These are phyloP conservation scores for Globisporangium yorkense DNA, from an alignment of 352 stramenopile species.

Conservation along the genomic window DNA sequence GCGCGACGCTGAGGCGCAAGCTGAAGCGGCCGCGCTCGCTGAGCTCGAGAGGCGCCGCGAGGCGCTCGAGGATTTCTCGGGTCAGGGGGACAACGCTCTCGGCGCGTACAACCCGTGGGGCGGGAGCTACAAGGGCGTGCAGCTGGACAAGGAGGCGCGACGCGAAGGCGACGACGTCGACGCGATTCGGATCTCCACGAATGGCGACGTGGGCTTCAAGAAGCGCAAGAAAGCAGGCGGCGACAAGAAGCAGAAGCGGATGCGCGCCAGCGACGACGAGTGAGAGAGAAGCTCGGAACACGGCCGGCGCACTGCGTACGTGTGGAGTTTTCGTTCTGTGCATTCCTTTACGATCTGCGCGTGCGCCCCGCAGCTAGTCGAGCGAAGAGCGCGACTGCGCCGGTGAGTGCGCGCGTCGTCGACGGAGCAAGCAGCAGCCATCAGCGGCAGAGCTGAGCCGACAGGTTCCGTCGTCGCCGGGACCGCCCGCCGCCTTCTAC, in stretches of 20 bases:
- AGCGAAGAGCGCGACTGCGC: no score
- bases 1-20: conserved; percentile 37
- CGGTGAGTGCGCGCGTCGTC: no score
- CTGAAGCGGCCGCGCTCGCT: conserved; percentile 22
- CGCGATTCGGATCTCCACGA: conserved; percentile 43
- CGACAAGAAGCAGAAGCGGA: conserved; percentile 60
- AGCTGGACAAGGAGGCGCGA: conserved; percentile 32
- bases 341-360: conserved; percentile 11
- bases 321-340: conserved; percentile 8
- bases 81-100: conserved; percentile 66
- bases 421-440: no score
- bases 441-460: neutral
- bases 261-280: conserved; percentile 54
- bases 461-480: neutral
- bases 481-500: conserved; percentile 11
- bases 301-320: neutral
- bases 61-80: conserved; percentile 56
- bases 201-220: conserved; percentile 66
- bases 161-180: neutral
- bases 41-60: conserved; percentile 54
- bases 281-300: conserved; percentile 4
- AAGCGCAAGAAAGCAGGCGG: conserved; percentile 31
- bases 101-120: conserved; percentile 81
- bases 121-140: conserved; percentile 78
- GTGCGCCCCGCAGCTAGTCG: no score